Evolutionary conservation across 164 flowering plant genomes (phyloP).

Genomic region (Pachysandra terminalis): DNA sequence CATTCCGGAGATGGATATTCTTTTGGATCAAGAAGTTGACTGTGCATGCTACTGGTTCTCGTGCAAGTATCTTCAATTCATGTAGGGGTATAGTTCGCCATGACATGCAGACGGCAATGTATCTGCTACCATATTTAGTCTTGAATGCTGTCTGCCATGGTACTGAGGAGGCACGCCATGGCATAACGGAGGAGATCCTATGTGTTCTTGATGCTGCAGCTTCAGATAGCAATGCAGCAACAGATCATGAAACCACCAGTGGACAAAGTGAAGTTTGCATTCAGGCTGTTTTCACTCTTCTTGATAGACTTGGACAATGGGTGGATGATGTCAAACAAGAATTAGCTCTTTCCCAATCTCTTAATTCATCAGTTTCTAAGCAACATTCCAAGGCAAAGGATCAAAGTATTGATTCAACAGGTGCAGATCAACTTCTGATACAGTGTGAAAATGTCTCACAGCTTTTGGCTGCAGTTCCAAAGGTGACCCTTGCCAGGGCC

Average conservation of each 20-base stretch:
- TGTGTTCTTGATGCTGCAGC: conserved; percentile 91
- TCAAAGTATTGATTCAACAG: conserved; percentile 21
- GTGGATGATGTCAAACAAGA: conserved; percentile 90
- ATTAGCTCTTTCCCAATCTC: conserved; percentile 75
- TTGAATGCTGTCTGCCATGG: conserved; percentile 91
- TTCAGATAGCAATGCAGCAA: conserved; percentile 58
- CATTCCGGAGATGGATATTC: conserved; percentile 90
- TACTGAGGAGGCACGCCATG: conserved; percentile 74
- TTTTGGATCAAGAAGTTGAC: conserved; percentile 87
- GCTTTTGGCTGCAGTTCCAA: conserved; percentile 82
- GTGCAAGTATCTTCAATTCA: conserved; percentile 83
- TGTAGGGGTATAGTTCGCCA: conserved; percentile 96
- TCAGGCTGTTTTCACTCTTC: conserved; percentile 93
- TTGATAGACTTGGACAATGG: conserved; percentile 99
- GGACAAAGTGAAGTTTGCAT: conserved; percentile 97
- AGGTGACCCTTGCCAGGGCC: conserved; percentile 83
- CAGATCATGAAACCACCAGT: conserved; percentile 46
- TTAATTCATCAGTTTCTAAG: conserved; percentile 43
- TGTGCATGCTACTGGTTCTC: conserved; percentile 82
- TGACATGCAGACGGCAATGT: conserved; percentile 91
- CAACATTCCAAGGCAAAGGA: conserved; percentile 46
- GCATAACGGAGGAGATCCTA: conserved; percentile 87
- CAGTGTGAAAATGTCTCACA: conserved; percentile 85
- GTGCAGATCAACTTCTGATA: conserved; percentile 48
- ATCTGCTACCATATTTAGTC: conserved; percentile 91